Evolutionary conservation across 768 basidiomycete species (phyloP).

Genomic region (Boletus eberwhitei): DNA sequence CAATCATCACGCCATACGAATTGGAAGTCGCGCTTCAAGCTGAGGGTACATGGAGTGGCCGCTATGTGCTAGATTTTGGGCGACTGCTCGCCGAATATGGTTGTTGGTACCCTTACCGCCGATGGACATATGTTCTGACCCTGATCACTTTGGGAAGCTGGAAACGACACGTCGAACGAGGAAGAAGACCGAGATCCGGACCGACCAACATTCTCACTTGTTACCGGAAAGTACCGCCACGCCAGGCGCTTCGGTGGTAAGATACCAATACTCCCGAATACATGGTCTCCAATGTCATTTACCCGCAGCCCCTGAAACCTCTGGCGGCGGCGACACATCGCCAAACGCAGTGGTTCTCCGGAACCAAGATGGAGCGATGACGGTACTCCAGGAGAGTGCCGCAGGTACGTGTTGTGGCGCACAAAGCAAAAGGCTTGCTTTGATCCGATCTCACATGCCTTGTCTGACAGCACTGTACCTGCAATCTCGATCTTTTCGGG

Average conservation of each 20-base stretch:
- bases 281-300: not conserved
- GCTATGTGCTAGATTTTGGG: conserved; percentile 77
- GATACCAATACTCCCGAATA: not conserved
- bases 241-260: conserved; percentile 61
- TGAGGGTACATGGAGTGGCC: conserved; percentile 69
- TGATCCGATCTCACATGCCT: conserved; percentile 5
- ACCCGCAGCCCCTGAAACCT: conserved; percentile 6
- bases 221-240: conserved; percentile 83
- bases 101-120: conserved; percentile 11
- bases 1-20: conserved; percentile 94
- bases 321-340: conserved; percentile 20
- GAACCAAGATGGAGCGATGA: conserved; percentile 60
- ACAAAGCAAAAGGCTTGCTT: not conserved
- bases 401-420: conserved; percentile 49
- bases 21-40: conserved; percentile 74
- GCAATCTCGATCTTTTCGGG: conserved; percentile 69
- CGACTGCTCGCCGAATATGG: conserved; percentile 44
- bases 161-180: conserved; percentile 10
- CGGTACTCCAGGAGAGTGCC: conserved; percentile 58
- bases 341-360: conserved; percentile 53
- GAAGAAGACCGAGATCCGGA: conserved; percentile 56
- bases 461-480: conserved; percentile 59
- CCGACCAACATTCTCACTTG: conserved; percentile 77
- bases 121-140: not conserved
- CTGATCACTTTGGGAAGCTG: conserved; percentile 5